Evolutionary conservation across 805 yeast species (phyloP), one percentile per base, ranked within the genome.

Genomic region (Candida wancherniae): DNA sequence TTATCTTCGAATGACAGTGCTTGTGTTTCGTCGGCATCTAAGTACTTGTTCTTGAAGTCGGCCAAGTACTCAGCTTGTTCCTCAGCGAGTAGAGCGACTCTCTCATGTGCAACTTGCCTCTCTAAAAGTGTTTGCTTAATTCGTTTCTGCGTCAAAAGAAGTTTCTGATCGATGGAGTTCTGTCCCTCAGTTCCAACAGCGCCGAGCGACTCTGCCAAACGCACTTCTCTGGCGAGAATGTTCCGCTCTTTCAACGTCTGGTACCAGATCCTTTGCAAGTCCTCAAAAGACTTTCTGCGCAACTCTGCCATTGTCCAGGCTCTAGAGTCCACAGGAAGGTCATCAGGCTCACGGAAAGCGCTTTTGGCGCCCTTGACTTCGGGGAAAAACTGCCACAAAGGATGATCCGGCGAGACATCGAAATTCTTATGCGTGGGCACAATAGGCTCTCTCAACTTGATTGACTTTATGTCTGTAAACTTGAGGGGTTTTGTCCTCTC

Each of bases 181-280:
- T 55, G 63, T n/a, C 56, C 58, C n/a, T 58, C 54, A 14, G 61
- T 63, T 16, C 47, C 44, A 17, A 35, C 36, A 37, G 40, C 40
- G 31, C 45, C 47, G 16, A 61, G 30, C 15, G 58, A 33, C 27
- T 50, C 68, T 35, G 72, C 69, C 44, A 84, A 67, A 41, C 80
- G 77, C 33, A 67, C 66, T 56, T 92, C 97, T 46, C 95, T 72
- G 19, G 77, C 77, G 34, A 90, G 57, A 9, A 75, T 61, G 55
- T 92, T 92, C 45, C 94, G 67, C 58, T 92, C 95, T 53, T 76
- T 83, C 44, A 90, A 60, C 45, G 88, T 77, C 25, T 81, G 70
- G 55, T 85, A 90, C 97, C 98, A 92, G 48, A 92, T 66, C 21
- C 77, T 73, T 58, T 92, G 98, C 47, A 92, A 65, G 53, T 92